phyloP scores from a whole-genome alignment of 768 basidiomycete genomes.

The Lyophyllum semitale region DNA sequence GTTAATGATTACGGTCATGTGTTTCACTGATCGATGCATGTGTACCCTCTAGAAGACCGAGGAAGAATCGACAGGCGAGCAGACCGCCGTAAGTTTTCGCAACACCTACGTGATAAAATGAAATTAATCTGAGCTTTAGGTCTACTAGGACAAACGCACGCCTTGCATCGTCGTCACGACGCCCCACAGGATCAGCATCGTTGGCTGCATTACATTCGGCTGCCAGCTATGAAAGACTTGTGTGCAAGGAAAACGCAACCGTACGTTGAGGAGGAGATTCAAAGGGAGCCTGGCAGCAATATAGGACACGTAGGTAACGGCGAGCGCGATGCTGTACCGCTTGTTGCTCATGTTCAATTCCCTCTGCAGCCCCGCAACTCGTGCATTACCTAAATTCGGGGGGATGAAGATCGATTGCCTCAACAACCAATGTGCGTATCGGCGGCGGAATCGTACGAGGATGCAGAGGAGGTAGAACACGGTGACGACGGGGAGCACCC shows the following conservation, averaged over 20 bases:
- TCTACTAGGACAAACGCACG: not conserved
- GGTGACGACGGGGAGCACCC: no score
- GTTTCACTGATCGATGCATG: no score
- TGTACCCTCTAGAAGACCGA: conserved; percentile 49
- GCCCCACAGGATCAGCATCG: no score
- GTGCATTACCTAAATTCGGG: no score
- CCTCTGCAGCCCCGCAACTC: conserved; percentile 60
- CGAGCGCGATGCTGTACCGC: conserved; percentile 51
- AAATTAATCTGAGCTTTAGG: not conserved
- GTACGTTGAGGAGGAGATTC: conserved; percentile 57
- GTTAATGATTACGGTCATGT: not conserved
- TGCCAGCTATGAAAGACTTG: not conserved
- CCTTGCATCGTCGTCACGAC: no score
- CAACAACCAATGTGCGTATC: conserved; percentile 24
- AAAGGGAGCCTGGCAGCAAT: conserved; percentile 62
- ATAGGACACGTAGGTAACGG: conserved; percentile 54
- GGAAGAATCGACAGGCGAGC: no score
- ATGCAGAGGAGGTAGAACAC: no score
- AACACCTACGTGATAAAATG: conserved; percentile 44
- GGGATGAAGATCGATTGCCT: not conserved
- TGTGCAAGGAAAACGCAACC: conserved; percentile 1
- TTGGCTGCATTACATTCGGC: conserved; percentile 16
- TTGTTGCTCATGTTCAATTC: conserved; percentile 51
- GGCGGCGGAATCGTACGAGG: conserved; percentile 44
- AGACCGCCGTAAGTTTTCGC: conserved; percentile 43